These are phyloP conservation scores for Claviceps sp. DNA, from an alignment of 2,329 filamentous ascomycete genomes.

Conservation along the genomic window DNA sequence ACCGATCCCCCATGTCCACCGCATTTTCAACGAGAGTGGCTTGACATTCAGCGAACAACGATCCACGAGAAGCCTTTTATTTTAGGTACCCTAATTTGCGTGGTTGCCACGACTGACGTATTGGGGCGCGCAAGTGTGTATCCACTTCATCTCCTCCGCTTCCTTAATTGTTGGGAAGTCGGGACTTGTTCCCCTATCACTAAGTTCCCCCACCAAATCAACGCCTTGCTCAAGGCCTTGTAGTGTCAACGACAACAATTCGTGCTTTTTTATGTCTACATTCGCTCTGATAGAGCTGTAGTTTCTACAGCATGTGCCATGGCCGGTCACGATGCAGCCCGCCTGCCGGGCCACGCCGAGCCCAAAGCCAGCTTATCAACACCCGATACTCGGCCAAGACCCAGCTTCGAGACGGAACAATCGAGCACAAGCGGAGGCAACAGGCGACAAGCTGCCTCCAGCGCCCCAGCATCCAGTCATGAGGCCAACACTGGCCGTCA, in stretches of 20 bases:
- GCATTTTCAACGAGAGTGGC: too few relatives aligned
- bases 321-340: conserved; percentile 10
- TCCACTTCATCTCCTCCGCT: neutral
- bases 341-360: conserved; percentile 6
- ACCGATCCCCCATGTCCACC: too few relatives aligned
- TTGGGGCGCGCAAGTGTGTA: neutral
- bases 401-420: conserved; percentile 30
- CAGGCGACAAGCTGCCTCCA: neutral
- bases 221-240: neutral
- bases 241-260: neutral
- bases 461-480: conserved; percentile 13
- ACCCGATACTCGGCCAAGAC: conserved; percentile 5
- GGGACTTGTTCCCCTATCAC: too few relatives aligned
- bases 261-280: conserved; percentile 1
- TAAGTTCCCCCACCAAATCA: too few relatives aligned
- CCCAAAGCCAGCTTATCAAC: conserved; percentile 4
- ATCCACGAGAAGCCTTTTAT: too few relatives aligned
- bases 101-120: too few relatives aligned
- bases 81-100: too few relatives aligned
- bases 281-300: neutral
- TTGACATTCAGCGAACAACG: too few relatives aligned
- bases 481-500: conserved; percentile 8
- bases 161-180: neutral
- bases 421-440: conserved; percentile 19
- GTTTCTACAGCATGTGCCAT: conserved; percentile 12